A percentile compares a stretch with the other conserved stretches of the same genome.
Conservation (phyloP, 306 rosid genomes). For the Vicia faba region DNA sequence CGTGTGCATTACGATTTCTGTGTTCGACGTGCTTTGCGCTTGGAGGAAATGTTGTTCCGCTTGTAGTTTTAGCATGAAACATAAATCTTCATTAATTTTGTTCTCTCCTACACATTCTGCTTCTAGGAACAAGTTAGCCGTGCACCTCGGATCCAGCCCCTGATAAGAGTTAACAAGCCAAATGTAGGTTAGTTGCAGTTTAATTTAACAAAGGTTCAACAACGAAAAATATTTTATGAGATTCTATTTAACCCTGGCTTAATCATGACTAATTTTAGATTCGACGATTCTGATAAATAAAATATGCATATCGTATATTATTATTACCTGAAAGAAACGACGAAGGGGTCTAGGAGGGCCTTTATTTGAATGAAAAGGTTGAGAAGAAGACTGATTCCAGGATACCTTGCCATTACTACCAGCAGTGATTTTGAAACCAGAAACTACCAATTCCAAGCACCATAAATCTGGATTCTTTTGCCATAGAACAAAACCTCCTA, state of each 20-base stretch:
- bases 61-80: slow-evolving; percentile 75
- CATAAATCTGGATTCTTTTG: slow-evolving; percentile 87
- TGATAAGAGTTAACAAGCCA: slow-evolving; percentile 32
- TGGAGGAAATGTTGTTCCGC: slow-evolving; percentile 50
- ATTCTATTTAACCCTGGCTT: too few relatives aligned
- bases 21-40: slow-evolving; percentile 65
- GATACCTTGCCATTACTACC: slow-evolving; percentile 79
- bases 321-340: slow-evolving; percentile 73
- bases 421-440: slow-evolving; percentile 78
- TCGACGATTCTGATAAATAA: neutral
- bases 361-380: slow-evolving; percentile 71
- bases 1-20: slow-evolving; percentile 69
- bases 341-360: slow-evolving; percentile 96
- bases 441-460: slow-evolving; percentile 84
- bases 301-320: neutral
- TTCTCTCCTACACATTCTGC: slow-evolving; percentile 75
- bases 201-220: too few relatives aligned
- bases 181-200: neutral
- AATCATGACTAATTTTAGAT: too few relatives aligned
- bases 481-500: slow-evolving; percentile 90
- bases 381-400: slow-evolving; percentile 86
- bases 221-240: too few relatives aligned
- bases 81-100: slow-evolving; percentile 56
- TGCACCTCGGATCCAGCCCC: slow-evolving; percentile 87
- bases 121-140: slow-evolving; percentile 75